These are phyloP conservation scores for Martiniozyma abietophila DNA, from an alignment of 805 yeast species.

Conservation along the genomic window DNA sequence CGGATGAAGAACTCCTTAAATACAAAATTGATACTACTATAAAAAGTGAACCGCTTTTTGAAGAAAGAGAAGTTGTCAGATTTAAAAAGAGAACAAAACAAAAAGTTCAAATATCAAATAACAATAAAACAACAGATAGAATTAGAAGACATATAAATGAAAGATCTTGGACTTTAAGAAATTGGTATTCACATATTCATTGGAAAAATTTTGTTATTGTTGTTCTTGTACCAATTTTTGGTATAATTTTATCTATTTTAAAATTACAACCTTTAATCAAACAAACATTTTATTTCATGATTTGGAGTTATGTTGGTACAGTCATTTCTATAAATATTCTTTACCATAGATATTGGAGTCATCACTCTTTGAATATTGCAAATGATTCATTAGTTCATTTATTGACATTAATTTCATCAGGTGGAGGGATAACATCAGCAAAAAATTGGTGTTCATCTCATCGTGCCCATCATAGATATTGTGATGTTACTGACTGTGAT, in stretches of 20 bases:
- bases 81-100: conserved; percentile 26
- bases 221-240: conserved; percentile 41
- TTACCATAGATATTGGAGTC: conserved; percentile 73
- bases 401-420: conserved; percentile 55
- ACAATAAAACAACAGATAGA: too few relatives aligned
- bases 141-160: conserved; percentile 54
- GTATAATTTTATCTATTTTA: conserved; percentile 9
- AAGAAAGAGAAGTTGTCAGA: conserved; percentile 6
- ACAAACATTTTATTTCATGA: conserved; percentile 39
- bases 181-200: conserved; percentile 68
- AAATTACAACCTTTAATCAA: conserved; percentile 10
- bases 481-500: conserved; percentile 73
- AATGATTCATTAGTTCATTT: conserved; percentile 34
- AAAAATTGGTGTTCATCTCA: conserved; percentile 78
- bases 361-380: conserved; percentile 42
- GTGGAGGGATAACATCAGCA: conserved; percentile 68
- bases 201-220: conserved; percentile 62
- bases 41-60: background rate
- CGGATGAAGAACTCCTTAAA: conserved; percentile 21
- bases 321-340: conserved; percentile 75
- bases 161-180: conserved; percentile 63
- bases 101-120: conserved; percentile 17
- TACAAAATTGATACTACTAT: conserved; percentile 7
- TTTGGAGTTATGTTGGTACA: conserved; percentile 47
- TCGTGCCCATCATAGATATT: conserved; percentile 82